phyloP scores from a whole-genome alignment of 768 basidiomycete genomes.

The Baorangia bicolor region DNA sequence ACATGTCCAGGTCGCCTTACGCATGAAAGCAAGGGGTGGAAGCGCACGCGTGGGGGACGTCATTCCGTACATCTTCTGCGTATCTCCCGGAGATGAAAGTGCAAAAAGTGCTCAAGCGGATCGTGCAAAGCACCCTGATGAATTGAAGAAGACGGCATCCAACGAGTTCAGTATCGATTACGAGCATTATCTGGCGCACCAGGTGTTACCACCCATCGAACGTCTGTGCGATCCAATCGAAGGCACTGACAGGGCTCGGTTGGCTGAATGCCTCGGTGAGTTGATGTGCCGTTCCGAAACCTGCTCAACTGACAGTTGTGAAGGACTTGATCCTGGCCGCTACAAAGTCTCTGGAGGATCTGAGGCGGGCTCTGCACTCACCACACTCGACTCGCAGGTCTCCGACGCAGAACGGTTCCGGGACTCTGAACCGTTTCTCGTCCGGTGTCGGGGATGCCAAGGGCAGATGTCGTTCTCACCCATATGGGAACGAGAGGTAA shows the following conservation, averaged over 20 bases:
- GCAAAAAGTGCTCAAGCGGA: conserved; percentile 83
- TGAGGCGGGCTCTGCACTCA: conserved; percentile 63
- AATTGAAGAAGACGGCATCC: conserved; percentile 66
- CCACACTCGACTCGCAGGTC: conserved; percentile 84
- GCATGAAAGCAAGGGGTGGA: conserved; percentile 82
- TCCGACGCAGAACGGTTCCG: conserved; percentile 87
- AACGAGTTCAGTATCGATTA: conserved; percentile 76
- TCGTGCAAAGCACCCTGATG: conserved; percentile 90
- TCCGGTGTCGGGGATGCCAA: conserved; percentile 78
- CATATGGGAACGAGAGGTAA: conserved; percentile 58
- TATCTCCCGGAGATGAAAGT: conserved; percentile 67
- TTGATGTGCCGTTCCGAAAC: background rate
- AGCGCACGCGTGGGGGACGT: conserved; percentile 87
- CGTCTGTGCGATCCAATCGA: conserved; percentile 96
- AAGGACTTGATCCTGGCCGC: conserved; percentile 62
- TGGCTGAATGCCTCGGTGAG: conserved; percentile 94
- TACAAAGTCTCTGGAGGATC: conserved; percentile 44
- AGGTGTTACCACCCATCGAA: conserved; percentile 92
- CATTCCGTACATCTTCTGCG: conserved; percentile 93
- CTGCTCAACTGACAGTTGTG: background rate
- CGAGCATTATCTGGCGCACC: conserved; percentile 87
- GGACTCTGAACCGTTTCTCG: conserved; percentile 64
- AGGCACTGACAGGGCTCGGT: conserved; percentile 85
- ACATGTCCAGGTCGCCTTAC: conserved; percentile 93
- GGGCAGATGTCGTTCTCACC: conserved; percentile 56